phyloP scores from a whole-genome alignment of 2,329 filamentous ascomycete genomes.

The Xylariaceae sp. region DNA sequence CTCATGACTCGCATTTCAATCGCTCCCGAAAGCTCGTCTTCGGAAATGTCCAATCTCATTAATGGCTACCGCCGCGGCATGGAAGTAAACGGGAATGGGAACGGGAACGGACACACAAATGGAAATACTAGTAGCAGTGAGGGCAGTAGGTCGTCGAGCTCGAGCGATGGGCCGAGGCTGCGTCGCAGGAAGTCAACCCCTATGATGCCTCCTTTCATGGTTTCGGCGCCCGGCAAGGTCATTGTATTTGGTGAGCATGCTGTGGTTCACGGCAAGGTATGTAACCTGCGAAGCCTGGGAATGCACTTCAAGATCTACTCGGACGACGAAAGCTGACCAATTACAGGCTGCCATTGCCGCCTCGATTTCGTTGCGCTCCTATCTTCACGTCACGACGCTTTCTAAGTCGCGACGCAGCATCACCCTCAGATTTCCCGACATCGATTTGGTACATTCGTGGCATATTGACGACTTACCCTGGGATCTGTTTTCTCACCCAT shows the following conservation, averaged over 20 bases:
- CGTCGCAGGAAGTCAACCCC: conserved; percentile 66
- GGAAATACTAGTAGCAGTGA: conserved; percentile 43
- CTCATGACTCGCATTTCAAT: conserved; percentile 37
- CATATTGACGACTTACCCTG: conserved; percentile 92
- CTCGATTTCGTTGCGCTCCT: conserved; percentile 92
- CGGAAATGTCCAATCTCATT: conserved; percentile 43
- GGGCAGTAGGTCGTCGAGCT: conserved; percentile 38
- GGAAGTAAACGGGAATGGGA: conserved; percentile 35
- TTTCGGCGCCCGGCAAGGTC: conserved; percentile 96
- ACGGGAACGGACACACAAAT: conserved; percentile 38
- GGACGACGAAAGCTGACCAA: conserved; percentile 4
- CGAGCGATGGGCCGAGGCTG: conserved; percentile 47
- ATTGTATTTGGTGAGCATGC: conserved; percentile 98
- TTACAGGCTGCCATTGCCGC: conserved; percentile 86
- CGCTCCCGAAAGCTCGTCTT: conserved; percentile 39
- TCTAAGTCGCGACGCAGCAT: conserved; percentile 92
- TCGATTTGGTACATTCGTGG: conserved; percentile 90
- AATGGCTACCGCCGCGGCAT: conserved; percentile 40
- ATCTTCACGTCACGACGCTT: conserved; percentile 92
- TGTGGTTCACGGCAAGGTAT: conserved; percentile 93
- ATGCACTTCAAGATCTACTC: not conserved
- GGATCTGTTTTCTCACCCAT: conserved; percentile 77
- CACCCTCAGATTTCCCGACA: conserved; percentile 88
- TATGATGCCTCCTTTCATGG: conserved; percentile 92
- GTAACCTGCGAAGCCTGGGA: conserved; percentile 22